phyloP scores from a whole-genome alignment of 768 basidiomycete species.

The Roridomyces roridus region DNA sequence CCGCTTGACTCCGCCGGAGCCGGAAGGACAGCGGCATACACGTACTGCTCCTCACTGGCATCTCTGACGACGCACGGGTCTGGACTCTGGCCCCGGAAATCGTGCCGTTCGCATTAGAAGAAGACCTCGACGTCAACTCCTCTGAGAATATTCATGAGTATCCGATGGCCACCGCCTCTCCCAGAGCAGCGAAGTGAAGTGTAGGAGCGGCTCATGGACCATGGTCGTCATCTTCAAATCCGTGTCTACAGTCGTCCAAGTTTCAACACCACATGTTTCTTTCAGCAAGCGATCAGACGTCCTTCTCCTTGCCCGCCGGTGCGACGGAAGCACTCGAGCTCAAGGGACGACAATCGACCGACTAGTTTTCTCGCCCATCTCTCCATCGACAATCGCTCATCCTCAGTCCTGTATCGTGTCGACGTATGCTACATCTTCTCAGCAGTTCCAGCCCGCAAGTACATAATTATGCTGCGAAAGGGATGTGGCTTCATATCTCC shows the following conservation, averaged over 20 bases:
- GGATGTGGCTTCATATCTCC: too few relatives aligned
- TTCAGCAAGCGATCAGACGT: constrained; percentile 55
- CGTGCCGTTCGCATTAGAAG: constrained; percentile 79
- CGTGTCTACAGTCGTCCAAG: not conserved
- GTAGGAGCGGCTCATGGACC: constrained; percentile 80
- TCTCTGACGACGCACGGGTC: not conserved
- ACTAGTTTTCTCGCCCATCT: too few relatives aligned
- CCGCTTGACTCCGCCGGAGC: constrained; percentile 84
- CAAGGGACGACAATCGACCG: constrained; percentile 70
- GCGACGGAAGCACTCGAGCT: constrained; percentile 70
- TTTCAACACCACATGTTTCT: too few relatives aligned
- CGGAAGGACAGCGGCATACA: constrained; percentile 80
- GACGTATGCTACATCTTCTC: too few relatives aligned
- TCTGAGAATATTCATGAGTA: constrained; percentile 80
- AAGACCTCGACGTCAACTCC: constrained; percentile 69
- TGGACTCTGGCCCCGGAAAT: constrained; percentile 64
- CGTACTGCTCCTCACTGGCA: constrained; percentile 54
- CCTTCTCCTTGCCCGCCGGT: constrained; percentile 59
- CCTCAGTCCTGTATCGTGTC: too few relatives aligned
- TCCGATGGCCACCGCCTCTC: constrained; percentile 74
- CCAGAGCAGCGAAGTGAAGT: constrained; percentile 90
- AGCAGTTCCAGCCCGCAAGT: too few relatives aligned
- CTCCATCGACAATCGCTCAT: constrained; percentile 84
- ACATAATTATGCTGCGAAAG: too few relatives aligned
- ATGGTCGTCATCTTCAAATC: constrained; percentile 42